phyloP scores from a whole-genome alignment of 2,329 filamentous ascomycete genomes.

The Talaromyces sp. region DNA sequence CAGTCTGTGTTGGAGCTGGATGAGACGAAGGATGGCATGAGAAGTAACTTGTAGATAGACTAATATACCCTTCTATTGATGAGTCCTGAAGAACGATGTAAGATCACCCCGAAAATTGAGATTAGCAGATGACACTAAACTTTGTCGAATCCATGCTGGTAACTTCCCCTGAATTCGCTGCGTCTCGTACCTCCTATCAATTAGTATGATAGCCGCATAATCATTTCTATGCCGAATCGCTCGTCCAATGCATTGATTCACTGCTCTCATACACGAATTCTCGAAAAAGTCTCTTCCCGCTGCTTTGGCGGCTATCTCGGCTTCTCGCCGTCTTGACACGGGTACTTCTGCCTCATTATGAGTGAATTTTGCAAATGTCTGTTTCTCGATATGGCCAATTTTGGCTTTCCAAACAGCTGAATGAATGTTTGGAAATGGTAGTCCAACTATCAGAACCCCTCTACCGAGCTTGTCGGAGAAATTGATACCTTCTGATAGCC shows the following conservation, averaged over 20 bases:
- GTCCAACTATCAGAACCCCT: slow-evolving; percentile 83
- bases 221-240: slow-evolving; percentile 85
- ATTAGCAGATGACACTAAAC: slow-evolving; percentile 45
- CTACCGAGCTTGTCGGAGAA: slow-evolving; percentile 88
- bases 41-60: slow-evolving; percentile 17
- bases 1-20: slow-evolving; percentile 34
- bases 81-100: slow-evolving; percentile 32
- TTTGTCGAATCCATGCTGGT: slow-evolving; percentile 81
- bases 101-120: slow-evolving; percentile 29
- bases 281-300: slow-evolving; percentile 79
- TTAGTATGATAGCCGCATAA: slow-evolving; percentile 83
- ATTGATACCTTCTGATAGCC: slow-evolving; percentile 96
- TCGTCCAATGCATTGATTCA: slow-evolving; percentile 93
- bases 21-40: slow-evolving; percentile 34
- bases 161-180: slow-evolving; percentile 72
- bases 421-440: slow-evolving; percentile 88
- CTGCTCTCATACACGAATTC: slow-evolving; percentile 92
- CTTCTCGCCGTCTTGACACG: slow-evolving; percentile 23
- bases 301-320: slow-evolving; percentile 35
- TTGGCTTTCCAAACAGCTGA: slow-evolving; percentile 92
- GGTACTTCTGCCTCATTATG: neutral
- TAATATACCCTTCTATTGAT: slow-evolving; percentile 7
- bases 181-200: slow-evolving; percentile 75
- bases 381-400: slow-evolving; percentile 76
- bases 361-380: slow-evolving; percentile 35